A percentile compares a stretch with the other conserved stretches of the same genome.
These are phyloP conservation scores for Lasiodiplodia citricola DNA, from an alignment of 2,329 filamentous ascomycete genomes.

Conservation along the genomic window DNA sequence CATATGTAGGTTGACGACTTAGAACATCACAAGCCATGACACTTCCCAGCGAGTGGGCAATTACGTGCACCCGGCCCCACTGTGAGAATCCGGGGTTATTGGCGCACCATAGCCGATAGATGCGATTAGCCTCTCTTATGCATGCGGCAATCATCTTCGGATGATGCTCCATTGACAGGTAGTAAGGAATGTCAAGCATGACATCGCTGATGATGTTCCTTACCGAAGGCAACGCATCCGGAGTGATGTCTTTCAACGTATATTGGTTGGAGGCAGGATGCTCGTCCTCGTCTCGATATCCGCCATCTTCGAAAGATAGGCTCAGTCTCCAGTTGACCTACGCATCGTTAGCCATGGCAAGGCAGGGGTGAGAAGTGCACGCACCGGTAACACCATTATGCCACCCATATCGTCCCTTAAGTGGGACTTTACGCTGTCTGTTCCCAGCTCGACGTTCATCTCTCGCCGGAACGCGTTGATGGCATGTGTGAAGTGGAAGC, in stretches of 20 bases:
- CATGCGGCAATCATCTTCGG: constrained; percentile 91
- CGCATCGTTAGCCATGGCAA: neutral
- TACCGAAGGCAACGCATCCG: constrained; percentile 85
- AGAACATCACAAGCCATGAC: constrained; percentile 94
- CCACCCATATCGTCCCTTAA: constrained; percentile 80
- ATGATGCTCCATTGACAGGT: constrained; percentile 89
- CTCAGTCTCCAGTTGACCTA: constrained; percentile 88
- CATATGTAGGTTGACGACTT: constrained; percentile 80
- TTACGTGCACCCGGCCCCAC: constrained; percentile 83
- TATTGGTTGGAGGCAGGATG: constrained; percentile 67
- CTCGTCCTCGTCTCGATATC: constrained; percentile 51
- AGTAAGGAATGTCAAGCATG: constrained; percentile 98
- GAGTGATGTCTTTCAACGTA: constrained; percentile 86
- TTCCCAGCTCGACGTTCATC: constrained; percentile 82
- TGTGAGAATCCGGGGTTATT: constrained; percentile 89
- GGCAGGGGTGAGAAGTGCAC: constrained; percentile 13
- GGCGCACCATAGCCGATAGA: constrained; percentile 93
- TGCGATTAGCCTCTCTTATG: constrained; percentile 87
- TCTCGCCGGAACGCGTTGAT: constrained; percentile 89
- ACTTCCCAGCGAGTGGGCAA: constrained; percentile 91
- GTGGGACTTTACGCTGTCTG: constrained; percentile 73
- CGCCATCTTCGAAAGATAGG: constrained; percentile 83
- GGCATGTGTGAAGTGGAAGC: constrained; percentile 95
- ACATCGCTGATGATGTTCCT: constrained; percentile 94
- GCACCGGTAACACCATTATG: constrained; percentile 84